Percentiles rank a stretch among this genome's conserved stretches.
Conservation (phyloP, 1,284 basidiomycete species). For the Boletus calvinii region DNA sequence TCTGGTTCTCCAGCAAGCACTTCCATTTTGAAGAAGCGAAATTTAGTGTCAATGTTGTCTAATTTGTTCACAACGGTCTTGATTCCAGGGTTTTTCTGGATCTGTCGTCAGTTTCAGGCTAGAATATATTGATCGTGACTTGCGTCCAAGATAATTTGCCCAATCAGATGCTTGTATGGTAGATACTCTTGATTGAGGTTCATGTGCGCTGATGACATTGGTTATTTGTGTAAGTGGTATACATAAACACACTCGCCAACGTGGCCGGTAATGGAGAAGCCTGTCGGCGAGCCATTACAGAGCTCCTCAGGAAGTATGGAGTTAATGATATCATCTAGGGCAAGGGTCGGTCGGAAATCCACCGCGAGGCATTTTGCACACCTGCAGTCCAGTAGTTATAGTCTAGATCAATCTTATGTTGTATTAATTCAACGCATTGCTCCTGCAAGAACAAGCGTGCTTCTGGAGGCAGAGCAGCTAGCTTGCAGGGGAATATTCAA, state of each 20-base stretch:
- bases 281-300: constrained; percentile 76
- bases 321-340: constrained; percentile 77
- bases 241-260: constrained; percentile 57
- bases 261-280: constrained; percentile 90
- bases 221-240: not conserved
- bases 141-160: constrained; percentile 88
- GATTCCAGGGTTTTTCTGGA: constrained; percentile 79
- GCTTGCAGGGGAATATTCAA: constrained; percentile 42
- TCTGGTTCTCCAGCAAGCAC: constrained; percentile 88
- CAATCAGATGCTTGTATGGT: constrained; percentile 89
- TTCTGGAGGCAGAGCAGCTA: constrained; percentile 63
- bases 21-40: constrained; percentile 97
- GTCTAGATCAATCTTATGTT: constrained; percentile 61
- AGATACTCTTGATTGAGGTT: constrained; percentile 91
- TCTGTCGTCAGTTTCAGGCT: constrained; percentile 5
- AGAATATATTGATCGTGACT: constrained; percentile 30
- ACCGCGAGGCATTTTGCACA: constrained; percentile 34
- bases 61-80: constrained; percentile 96
- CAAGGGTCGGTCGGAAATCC: constrained; percentile 1
- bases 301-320: constrained; percentile 77
- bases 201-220: constrained; percentile 61
- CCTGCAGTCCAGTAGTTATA: constrained; percentile 88
- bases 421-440: constrained; percentile 54
- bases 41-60: constrained; percentile 82
- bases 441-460: constrained; percentile 54